Evolutionary conservation across 257 asterid genomes (phyloP).

Genomic region (Solanum gracilifrons): DNA sequence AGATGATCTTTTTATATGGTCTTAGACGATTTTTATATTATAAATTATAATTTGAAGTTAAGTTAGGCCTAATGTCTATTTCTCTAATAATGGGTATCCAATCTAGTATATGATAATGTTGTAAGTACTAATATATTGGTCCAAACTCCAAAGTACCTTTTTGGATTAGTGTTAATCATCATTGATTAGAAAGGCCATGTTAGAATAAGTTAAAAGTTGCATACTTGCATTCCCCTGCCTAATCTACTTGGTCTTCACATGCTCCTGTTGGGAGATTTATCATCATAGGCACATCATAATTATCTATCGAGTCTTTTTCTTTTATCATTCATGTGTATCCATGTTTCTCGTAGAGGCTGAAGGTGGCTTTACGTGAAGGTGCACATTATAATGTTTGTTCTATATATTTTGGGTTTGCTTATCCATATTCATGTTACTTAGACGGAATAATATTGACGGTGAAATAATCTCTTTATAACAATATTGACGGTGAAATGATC

Average conservation of each 20-base stretch:
- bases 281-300: conserved; percentile 6
- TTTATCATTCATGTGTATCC: not conserved
- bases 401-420: not conserved
- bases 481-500: not conserved
- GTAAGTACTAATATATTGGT: not conserved
- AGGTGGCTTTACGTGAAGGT: not conserved
- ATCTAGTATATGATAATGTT: not conserved
- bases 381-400: not conserved
- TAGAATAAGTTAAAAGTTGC: not conserved
- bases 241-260: conserved; percentile 25
- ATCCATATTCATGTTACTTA: not conserved
- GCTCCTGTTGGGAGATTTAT: conserved; percentile 38
- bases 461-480: not conserved
- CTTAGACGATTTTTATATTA: accelerated
- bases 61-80: accelerated
- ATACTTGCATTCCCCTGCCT: not conserved
- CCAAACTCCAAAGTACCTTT: not conserved
- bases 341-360: not conserved
- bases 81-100: not conserved
- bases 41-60: not conserved
- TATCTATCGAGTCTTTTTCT: not conserved
- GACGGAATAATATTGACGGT: not conserved
- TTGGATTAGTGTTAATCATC: not conserved
- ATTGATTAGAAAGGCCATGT: not conserved
- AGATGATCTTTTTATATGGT: not conserved